Conservation (phyloP, 129 eudicot species). For the Centaurea solstitialis region DNA sequence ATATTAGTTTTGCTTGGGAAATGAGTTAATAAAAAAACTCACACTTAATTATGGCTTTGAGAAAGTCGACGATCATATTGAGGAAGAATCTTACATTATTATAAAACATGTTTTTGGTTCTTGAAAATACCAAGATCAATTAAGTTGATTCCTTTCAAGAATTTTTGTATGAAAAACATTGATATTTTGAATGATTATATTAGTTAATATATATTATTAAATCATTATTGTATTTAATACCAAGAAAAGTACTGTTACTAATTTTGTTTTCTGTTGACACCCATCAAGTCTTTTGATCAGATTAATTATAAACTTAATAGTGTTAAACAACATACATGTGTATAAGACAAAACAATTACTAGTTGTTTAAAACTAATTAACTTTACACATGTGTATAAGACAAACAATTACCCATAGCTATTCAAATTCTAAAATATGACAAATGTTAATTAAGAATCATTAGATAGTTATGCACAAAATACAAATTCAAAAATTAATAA, state of each 20-base stretch:
- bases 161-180: neutral
- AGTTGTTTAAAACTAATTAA: too few relatives aligned
- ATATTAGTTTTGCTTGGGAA: neutral
- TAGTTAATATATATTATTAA: neutral
- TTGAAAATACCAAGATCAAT: conserved; percentile 9
- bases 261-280: too few relatives aligned
- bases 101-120: conserved; percentile 5
- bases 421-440: too few relatives aligned
- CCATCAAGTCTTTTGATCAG: too few relatives aligned
- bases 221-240: conserved; percentile 20
- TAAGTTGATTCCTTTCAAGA: conserved; percentile 1
- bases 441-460: too few relatives aligned
- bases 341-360: too few relatives aligned
- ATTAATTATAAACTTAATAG: too few relatives aligned
- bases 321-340: too few relatives aligned
- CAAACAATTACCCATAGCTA: too few relatives aligned
- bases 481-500: too few relatives aligned
- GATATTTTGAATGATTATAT: neutral
- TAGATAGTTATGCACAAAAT: too few relatives aligned
- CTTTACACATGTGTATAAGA: too few relatives aligned
- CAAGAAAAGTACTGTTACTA: neutral
- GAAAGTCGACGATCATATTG: conserved; percentile 21
- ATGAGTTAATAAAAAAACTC: neutral
- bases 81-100: conserved; percentile 22
- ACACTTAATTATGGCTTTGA: conserved; percentile 12